These are phyloP conservation scores for Tolypocladium endophyticum DNA, from an alignment of 2,329 filamentous ascomycete species.

Conservation along the genomic window DNA sequence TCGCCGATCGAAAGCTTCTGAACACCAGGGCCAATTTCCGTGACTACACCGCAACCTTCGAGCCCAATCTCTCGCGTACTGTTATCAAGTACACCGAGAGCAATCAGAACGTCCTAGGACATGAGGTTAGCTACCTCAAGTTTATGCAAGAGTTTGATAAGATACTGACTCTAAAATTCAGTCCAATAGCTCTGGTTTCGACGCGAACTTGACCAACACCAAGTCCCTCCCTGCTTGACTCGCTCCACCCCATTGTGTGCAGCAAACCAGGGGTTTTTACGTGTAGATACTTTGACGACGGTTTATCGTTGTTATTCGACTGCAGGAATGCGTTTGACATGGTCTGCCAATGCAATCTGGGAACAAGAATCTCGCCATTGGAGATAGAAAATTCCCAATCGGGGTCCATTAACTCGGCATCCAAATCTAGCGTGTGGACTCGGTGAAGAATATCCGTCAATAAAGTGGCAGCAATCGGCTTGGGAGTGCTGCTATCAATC, in stretches of 20 bases:
- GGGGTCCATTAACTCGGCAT: constrained; percentile 1
- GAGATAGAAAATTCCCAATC: constrained; percentile 4
- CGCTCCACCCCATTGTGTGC: constrained; percentile 3
- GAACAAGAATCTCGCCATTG: constrained; percentile 1
- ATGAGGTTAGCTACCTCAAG: not conserved
- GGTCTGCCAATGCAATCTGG: constrained; percentile 4
- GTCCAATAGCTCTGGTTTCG: constrained; percentile 12
- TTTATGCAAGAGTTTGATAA: not conserved
- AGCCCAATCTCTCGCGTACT: constrained; percentile 12
- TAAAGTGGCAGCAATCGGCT: not conserved
- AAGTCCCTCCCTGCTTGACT: not conserved
- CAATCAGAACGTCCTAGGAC: constrained; percentile 26
- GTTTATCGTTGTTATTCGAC: not conserved
- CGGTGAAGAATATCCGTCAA: not conserved
- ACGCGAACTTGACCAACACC: constrained; percentile 2
- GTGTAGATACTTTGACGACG: not conserved
- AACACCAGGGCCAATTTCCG: constrained; percentile 15
- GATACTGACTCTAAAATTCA: constrained; percentile 11
- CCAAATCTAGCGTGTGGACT: not conserved
- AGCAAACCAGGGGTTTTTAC: constrained; percentile 1
- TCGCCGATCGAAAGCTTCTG: constrained; percentile 21
- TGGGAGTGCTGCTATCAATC: not conserved
- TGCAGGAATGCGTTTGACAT: constrained; percentile 1
- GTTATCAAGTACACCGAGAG: constrained; percentile 17
- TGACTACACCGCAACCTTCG: constrained; percentile 20